A percentile compares a stretch with the other conserved stretches of the same genome.
These are phyloP conservation scores for Pseudocercospora musae DNA, from an alignment of 2,329 filamentous ascomycete species.

Conservation along the genomic window DNA sequence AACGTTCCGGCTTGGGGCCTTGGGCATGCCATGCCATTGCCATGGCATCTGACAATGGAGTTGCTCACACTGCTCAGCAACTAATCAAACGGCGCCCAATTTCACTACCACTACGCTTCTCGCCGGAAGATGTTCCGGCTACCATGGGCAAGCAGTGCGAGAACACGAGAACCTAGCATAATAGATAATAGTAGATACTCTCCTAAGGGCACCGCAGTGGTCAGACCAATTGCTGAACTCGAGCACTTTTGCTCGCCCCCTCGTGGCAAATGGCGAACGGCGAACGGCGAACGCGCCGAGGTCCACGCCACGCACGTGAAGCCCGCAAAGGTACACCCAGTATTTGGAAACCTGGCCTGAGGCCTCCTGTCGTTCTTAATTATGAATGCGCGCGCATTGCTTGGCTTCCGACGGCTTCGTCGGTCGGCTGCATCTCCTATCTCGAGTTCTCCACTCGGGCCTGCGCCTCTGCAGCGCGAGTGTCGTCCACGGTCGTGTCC, in stretches of 20 bases:
- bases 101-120: not conserved
- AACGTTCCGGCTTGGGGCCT: not conserved
- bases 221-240: too few species aligned
- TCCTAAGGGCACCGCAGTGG: not conserved
- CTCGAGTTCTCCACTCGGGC: not conserved
- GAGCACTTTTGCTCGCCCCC: too few species aligned
- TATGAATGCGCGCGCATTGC: too few species aligned
- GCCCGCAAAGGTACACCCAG: not conserved
- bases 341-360: not conserved
- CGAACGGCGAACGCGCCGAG: too few species aligned
- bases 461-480: not conserved
- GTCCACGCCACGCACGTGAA: not conserved
- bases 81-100: not conserved
- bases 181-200: not conserved
- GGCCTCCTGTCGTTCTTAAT: not conserved
- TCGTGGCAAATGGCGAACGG: too few species aligned
- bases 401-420: not conserved
- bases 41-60: too few species aligned
- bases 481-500: not conserved
- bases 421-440: not conserved
- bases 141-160: not conserved
- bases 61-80: too few species aligned
- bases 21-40: conserved; percentile 3
- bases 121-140: not conserved
- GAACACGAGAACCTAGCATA: not conserved